Base-by-base conservation (phyloP, 352 stramenopile genomes). In the Phytopythium boreale region DNA sequence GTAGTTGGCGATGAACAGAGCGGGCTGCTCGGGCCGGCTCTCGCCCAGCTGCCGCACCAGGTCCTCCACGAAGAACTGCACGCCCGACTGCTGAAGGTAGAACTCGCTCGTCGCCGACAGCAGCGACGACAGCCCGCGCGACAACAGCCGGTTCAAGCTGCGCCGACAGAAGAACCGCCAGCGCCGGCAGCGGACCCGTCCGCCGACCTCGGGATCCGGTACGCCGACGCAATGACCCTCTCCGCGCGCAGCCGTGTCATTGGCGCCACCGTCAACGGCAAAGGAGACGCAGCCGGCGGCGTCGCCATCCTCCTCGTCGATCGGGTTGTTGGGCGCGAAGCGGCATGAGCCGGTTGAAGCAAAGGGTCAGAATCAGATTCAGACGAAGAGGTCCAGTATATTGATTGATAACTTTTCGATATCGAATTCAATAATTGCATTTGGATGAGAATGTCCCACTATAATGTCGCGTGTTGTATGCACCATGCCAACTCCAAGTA, bases 21-120 rank as follows among this genome's bases (percentile, higher is more conserved):
- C 63, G 0, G 75, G 63, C 2, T 81, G 66, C 1, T 89, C 76
- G 1, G 78, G 72, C 0, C 69, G 69, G n/a, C 76, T 72, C 27
- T 88, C 76, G 47, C 82, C 72, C 14, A 89, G 68, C 11, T 75
- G 68, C 14, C 75, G 84, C 20, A 86, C 69, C 10, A 88, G 67
- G 49, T 88, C 80, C 51, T 88, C 76, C 37, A 88, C 61, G 53
- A 76, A 73, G 63, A 89, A 84, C 41, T 81, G 61, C 47, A 85
- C 72, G 57, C 78, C 76, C 27, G 78, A 79, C 46, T 82, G 75
- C 55, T 87, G 76, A 34, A 89, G 61, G 60, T 88, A 88, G 17
- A 74, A 59, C 24, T 86, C 77, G 26, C 69, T 70, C 26, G 71
- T 52, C 15, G 61, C 62, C 17, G 62, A 34, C 22, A 65, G 19